Percentiles rank a stretch among this genome's conserved stretches.
Evolutionary conservation across 2,329 filamentous ascomycete genomes (phyloP).

Genomic region (Talaromyces sp.): DNA sequence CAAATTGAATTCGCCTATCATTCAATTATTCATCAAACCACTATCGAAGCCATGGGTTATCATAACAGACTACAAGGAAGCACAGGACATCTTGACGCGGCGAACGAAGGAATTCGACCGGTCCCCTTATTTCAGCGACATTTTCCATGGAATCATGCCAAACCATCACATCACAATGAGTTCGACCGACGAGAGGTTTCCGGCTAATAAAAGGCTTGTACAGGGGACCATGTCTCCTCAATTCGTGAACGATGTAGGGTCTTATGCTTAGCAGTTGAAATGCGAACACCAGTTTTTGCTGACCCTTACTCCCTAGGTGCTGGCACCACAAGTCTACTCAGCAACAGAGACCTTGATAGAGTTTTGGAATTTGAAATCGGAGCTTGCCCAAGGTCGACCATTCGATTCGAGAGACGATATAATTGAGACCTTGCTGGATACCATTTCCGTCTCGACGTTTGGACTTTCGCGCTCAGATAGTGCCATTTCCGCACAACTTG

Average conservation of each 20-base stretch:
- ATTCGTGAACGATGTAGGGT: not conserved
- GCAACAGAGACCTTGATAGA: not conserved
- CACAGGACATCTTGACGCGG: constrained; percentile 14
- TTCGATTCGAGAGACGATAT: not conserved
- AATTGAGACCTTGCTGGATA: not conserved
- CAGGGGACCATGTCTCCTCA: not conserved
- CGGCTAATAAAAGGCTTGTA: not conserved
- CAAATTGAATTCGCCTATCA: constrained; percentile 33
- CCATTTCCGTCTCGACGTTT: not conserved
- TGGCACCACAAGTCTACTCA: not conserved
- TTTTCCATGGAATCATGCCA: not conserved
- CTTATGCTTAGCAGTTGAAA: not conserved
- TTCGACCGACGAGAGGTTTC: not conserved
- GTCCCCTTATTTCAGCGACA: not conserved
- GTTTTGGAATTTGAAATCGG: not conserved
- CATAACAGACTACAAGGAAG: constrained; percentile 21
- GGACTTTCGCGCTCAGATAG: not conserved
- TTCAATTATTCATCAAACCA: constrained; percentile 46
- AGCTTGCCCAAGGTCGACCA: not conserved
- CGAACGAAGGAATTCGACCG: constrained; percentile 18
- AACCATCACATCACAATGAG: not conserved
- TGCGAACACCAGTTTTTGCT: not conserved
- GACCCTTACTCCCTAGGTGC: not conserved
- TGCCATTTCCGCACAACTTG: not conserved
- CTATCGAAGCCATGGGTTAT: constrained; percentile 41